These are phyloP conservation scores for Misopates orontium DNA, from an alignment of 257 asterid genomes.

Conservation along the genomic window DNA sequence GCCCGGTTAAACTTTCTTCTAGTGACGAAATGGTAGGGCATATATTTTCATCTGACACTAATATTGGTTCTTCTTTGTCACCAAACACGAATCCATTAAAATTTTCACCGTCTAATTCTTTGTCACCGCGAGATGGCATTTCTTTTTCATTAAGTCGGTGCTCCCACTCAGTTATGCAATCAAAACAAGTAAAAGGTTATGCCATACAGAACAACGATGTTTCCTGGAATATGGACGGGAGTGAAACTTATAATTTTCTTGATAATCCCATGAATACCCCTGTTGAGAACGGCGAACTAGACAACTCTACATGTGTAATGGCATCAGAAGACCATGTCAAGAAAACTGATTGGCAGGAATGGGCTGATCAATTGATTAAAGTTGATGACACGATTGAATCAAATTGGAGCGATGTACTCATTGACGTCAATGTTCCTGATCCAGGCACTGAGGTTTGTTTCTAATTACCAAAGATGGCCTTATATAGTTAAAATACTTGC, in stretches of 20 bases:
- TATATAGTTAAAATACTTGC: background rate
- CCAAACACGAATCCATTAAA: constrained; percentile 30
- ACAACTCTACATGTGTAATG: constrained; percentile 34
- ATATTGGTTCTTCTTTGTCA: constrained; percentile 35
- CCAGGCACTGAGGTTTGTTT: constrained; percentile 65
- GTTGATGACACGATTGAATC: constrained; percentile 49
- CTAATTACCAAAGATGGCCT: constrained; percentile 2
- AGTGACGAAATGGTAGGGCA: constrained; percentile 29
- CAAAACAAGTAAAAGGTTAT: constrained; percentile 34
- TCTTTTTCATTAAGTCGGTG: constrained; percentile 32
- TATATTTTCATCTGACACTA: constrained; percentile 41
- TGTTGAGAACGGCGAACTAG: constrained; percentile 44
- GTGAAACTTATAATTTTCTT: constrained; percentile 34
- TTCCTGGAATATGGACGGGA: constrained; percentile 44
- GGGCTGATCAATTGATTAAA: constrained; percentile 66
- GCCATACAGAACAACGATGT: constrained; percentile 26
- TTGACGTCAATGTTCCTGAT: constrained; percentile 64
- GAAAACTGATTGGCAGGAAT: constrained; percentile 66
- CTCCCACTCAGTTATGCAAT: constrained; percentile 33
- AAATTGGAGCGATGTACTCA: constrained; percentile 62
- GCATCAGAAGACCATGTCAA: constrained; percentile 38
- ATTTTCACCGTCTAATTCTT: constrained; percentile 41
- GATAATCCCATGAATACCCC: constrained; percentile 38
- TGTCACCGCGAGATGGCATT: constrained; percentile 33
- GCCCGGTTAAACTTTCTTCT: constrained; percentile 27